These are phyloP conservation scores for Haplosporangium gracile DNA, from an alignment of 192 early-diverging fungal genomes.

Conservation along the genomic window DNA sequence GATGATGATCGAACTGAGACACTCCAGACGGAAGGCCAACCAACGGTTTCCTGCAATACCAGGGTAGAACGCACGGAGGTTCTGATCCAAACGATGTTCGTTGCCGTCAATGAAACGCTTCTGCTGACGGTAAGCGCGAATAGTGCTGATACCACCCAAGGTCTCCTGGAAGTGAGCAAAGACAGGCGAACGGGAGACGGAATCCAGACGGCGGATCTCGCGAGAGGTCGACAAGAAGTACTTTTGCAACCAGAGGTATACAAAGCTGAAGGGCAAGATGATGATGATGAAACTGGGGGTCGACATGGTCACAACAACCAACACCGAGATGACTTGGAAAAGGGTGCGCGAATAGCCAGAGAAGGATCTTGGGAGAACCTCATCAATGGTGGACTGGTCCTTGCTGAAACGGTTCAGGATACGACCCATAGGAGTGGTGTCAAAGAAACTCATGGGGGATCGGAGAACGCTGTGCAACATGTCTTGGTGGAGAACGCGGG, in stretches of 20 bases:
- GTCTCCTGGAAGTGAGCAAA: conserved; percentile 84
- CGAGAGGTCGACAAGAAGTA: conserved; percentile 83
- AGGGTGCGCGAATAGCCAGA: conserved; percentile 62
- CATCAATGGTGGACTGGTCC: conserved; percentile 74
- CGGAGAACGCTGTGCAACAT: conserved; percentile 84
- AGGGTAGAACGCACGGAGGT: conserved; percentile 85
- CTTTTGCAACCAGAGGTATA: conserved; percentile 72
- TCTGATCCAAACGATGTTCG: conserved; percentile 78
- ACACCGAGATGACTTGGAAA: conserved; percentile 60
- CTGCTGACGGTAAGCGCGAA: conserved; percentile 85
- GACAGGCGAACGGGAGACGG: conserved; percentile 79
- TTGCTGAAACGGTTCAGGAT: conserved; percentile 84
- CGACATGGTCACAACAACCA: conserved; percentile 60
- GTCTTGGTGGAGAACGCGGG: conserved; percentile 75
- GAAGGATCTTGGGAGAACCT: conserved; percentile 72
- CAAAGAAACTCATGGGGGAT: conserved; percentile 84
- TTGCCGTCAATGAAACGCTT: conserved; percentile 79
- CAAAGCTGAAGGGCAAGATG: conserved; percentile 67
- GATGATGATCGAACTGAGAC: conserved; percentile 81
- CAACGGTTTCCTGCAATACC: conserved; percentile 79
- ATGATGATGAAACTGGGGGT: conserved; percentile 77
- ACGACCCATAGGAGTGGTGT: conserved; percentile 81
- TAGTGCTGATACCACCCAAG: conserved; percentile 79
- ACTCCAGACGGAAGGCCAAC: conserved; percentile 87
- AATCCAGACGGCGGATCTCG: conserved; percentile 88